Evolutionary conservation across 176 grass and related monocot genomes (phyloP).

Genomic region (sorghum (Sorghum bicolor)): DNA sequence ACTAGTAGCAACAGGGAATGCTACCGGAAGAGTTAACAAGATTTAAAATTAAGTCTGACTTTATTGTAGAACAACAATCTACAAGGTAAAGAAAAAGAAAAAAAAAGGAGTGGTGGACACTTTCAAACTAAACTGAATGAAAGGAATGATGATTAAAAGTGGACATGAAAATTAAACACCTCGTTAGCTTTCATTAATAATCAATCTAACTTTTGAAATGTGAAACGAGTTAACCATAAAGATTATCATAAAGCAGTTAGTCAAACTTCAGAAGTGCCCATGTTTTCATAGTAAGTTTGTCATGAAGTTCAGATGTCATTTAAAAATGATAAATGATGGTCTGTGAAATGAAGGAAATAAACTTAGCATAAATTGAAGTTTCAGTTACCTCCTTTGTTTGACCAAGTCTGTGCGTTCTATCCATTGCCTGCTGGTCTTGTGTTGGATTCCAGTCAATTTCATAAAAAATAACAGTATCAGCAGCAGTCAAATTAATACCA

Average conservation of each 20-base stretch:
- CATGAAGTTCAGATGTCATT: background rate
- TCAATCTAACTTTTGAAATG: background rate
- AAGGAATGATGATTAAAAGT: background rate
- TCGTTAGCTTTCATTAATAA: background rate
- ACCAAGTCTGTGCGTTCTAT: conserved; percentile 95
- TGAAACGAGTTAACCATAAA: background rate
- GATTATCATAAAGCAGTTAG: background rate
- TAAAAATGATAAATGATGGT: conserved; percentile 10
- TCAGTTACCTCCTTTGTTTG: conserved; percentile 88
- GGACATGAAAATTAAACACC: background rate
- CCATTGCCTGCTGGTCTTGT: conserved; percentile 98
- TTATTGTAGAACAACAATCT: background rate
- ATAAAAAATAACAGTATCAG: conserved; percentile 99
- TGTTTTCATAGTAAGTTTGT: background rate
- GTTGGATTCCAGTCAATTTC: conserved; percentile 99
- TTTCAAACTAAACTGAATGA: background rate
- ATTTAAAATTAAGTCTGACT: background rate
- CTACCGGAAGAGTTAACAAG: background rate
- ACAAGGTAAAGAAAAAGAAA: background rate
- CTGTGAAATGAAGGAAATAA: background rate
- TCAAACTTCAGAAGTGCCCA: background rate
- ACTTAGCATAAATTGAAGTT: conserved; percentile 13
- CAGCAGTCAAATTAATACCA: conserved; percentile 98
- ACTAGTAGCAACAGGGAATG: background rate
- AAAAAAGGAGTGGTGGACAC: background rate